phyloP scores from a whole-genome alignment of 371 early-diverging fungal species.

The Mucor circinelloides region DNA sequence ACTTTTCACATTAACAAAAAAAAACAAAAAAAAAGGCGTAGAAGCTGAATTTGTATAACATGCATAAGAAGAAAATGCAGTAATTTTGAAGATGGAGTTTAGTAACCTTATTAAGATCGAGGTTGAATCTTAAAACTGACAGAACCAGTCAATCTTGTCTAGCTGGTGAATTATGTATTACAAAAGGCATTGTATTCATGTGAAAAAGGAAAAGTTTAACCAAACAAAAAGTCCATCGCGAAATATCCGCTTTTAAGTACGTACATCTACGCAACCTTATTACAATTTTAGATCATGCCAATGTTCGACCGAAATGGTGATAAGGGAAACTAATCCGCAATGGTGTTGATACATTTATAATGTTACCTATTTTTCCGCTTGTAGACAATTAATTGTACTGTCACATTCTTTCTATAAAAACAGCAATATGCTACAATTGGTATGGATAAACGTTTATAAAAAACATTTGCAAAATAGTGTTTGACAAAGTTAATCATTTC shows the following conservation, averaged over 20 bases:
- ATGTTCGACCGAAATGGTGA: background rate
- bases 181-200: background rate
- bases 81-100: no score
- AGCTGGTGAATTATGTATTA: no score
- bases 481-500: conserved; percentile 1
- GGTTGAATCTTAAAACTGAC: no score
- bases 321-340: background rate
- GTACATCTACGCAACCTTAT: background rate
- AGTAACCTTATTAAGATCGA: no score
- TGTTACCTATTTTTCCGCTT: conserved; percentile 3
- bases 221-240: background rate
- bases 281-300: background rate
- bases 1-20: no score
- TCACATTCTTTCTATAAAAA: background rate
- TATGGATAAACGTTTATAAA: conserved; percentile 4
- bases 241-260: no score
- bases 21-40: no score
- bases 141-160: no score
- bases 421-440: background rate
- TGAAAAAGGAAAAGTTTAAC: background rate
- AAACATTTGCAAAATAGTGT: background rate
- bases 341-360: background rate
- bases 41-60: no score
- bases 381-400: background rate
- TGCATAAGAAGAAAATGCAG: no score